Conservation (phyloP, 306 rosid genomes). For the Castanea mollissima region DNA sequence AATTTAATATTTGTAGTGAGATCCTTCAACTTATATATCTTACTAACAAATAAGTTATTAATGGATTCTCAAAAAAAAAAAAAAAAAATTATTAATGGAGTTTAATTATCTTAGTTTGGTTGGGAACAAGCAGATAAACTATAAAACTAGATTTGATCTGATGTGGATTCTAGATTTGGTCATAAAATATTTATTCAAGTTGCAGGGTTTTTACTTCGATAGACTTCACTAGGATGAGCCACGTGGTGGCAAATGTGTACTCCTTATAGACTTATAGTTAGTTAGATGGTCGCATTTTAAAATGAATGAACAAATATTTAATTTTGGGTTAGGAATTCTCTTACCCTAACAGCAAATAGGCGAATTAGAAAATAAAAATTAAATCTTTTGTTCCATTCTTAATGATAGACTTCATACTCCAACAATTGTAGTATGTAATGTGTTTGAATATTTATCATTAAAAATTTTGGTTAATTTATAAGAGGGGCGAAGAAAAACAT, state of each 20-base stretch:
- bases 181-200: too few species aligned
- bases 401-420: too few species aligned
- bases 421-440: too few species aligned
- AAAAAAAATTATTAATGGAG: too few species aligned
- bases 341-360: too few species aligned
- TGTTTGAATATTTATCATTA: too few species aligned
- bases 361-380: too few species aligned
- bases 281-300: neutral
- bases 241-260: neutral
- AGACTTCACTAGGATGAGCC: neutral
- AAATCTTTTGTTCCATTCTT: too few species aligned
- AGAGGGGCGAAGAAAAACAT: fast-evolving
- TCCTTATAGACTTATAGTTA: neutral
- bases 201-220: too few species aligned
- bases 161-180: neutral
- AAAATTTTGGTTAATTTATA: too few species aligned
- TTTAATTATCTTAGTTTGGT: neutral
- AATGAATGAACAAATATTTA: neutral
- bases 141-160: neutral
- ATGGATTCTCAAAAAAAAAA: too few species aligned
- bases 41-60: neutral
- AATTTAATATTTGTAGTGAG: neutral
- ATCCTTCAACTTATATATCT: neutral
- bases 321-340: neutral
- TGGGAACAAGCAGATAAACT: neutral